phyloP scores from a whole-genome alignment of 805 yeast species.

The Zygosaccharomyces lentus region DNA sequence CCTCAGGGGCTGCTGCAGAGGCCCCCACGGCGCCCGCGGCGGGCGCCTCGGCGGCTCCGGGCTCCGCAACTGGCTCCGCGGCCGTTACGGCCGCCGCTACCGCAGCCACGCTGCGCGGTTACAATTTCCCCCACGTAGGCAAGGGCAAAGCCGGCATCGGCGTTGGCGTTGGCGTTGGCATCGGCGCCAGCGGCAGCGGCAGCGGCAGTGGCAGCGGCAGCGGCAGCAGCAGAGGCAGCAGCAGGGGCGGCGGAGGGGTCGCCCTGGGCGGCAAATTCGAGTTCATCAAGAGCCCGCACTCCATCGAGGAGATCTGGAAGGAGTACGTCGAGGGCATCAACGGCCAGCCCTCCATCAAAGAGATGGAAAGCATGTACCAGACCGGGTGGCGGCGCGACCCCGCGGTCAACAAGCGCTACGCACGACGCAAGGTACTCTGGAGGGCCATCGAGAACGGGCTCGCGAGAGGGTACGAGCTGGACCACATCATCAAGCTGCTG shows the following conservation, averaged over 20 bases:
- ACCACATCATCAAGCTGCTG: conserved; percentile 42
- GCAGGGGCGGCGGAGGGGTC: no score
- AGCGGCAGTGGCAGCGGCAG: conserved; percentile 10
- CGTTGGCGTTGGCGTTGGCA: no score
- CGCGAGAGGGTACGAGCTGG: conserved; percentile 41
- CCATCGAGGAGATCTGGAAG: conserved; percentile 52
- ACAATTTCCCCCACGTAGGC: not conserved
- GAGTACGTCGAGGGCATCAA: conserved; percentile 51
- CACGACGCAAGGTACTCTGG: conserved; percentile 50
- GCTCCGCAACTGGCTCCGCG: no score
- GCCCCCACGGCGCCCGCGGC: no score
- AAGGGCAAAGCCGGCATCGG: not conserved
- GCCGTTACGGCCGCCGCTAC: no score
- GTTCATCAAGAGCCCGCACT: conserved; percentile 42
- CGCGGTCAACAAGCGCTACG: conserved; percentile 50
- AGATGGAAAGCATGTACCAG: conserved; percentile 46
- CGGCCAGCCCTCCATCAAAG: conserved; percentile 49
- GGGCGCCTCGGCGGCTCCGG: no score
- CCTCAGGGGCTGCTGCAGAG: not conserved
- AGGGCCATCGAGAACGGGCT: conserved; percentile 51
- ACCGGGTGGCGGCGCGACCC: conserved; percentile 55
- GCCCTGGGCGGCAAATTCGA: conserved; percentile 29
- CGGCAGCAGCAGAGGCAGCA: conserved; percentile 5
- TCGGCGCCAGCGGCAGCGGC: conserved; percentile 12
- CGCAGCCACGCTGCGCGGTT: not conserved